phyloP scores from a whole-genome alignment of 768 basidiomycete genomes.

The Trametes villosa region DNA sequence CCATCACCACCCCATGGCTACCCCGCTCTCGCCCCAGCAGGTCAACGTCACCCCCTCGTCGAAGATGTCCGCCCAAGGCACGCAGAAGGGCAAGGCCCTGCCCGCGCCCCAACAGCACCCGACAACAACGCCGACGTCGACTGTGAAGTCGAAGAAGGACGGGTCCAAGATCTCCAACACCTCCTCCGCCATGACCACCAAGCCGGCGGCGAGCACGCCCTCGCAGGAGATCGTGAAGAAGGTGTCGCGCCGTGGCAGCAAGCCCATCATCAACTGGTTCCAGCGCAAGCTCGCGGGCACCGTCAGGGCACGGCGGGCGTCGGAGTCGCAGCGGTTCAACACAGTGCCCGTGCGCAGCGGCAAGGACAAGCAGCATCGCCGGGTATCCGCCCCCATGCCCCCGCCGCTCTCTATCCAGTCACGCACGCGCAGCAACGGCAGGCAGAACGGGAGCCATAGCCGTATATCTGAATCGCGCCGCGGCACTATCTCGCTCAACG shows the following conservation, averaged over 20 bases:
- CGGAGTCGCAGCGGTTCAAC: conserved; percentile 35
- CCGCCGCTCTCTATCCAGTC: conserved; percentile 28
- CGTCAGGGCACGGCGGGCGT: conserved; percentile 56
- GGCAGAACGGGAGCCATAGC: conserved; percentile 25
- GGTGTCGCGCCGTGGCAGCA: conserved; percentile 69
- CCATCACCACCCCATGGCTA: conserved; percentile 19
- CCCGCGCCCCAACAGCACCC: conserved; percentile 8
- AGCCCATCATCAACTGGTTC: conserved; percentile 90
- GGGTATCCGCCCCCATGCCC: conserved; percentile 28
- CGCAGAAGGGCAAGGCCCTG: conserved; percentile 15
- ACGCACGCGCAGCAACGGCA: conserved; percentile 27
- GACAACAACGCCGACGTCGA: conserved; percentile 10
- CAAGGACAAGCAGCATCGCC: conserved; percentile 33
- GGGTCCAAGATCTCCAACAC: conserved; percentile 8
- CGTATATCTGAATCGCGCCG: conserved; percentile 19
- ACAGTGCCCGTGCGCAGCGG: conserved; percentile 21
- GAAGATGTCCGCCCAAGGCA: conserved; percentile 2
- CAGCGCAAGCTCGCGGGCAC: conserved; percentile 83
- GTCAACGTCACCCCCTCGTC: conserved; percentile 3
- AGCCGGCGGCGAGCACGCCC: not conserved
- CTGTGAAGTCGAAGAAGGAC: conserved; percentile 33
- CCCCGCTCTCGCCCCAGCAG: conserved; percentile 15
- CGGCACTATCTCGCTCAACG: conserved; percentile 63
- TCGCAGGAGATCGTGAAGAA: conserved; percentile 55
- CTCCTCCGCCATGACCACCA: conserved; percentile 6